Percentiles rank a stretch among this genome's conserved stretches.
Evolutionary conservation across 192 early-diverging fungal genomes (phyloP).

Genomic region (Powellomyces hirtus): DNA sequence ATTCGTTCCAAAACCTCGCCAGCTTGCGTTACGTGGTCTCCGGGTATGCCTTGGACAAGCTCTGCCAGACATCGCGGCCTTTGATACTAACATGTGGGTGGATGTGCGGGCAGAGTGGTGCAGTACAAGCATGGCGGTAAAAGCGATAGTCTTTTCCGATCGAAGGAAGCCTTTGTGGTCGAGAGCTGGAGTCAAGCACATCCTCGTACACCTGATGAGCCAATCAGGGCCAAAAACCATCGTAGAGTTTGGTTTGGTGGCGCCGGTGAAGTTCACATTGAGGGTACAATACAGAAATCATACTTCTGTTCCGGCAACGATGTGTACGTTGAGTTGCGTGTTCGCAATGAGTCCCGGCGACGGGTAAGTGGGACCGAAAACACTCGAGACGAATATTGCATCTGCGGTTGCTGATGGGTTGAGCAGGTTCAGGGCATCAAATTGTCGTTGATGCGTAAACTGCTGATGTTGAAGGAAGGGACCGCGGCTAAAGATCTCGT

Average conservation of each 20-base stretch:
- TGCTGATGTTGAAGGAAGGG: conserved; percentile 52
- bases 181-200: conserved; percentile 38
- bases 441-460: conserved; percentile 39
- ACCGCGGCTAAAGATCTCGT: conserved; percentile 27
- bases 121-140: conserved; percentile 53
- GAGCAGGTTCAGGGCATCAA: conserved; percentile 59
- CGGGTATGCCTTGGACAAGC: conserved; percentile 37
- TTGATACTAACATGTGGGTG: neutral
- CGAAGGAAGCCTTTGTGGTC: conserved; percentile 61
- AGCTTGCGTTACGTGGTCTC: conserved; percentile 58
- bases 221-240: conserved; percentile 10
- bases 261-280: conserved; percentile 31
- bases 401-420: neutral
- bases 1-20: conserved; percentile 47
- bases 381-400: neutral
- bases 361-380: conserved; percentile 49
- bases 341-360: conserved; percentile 44
- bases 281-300: conserved; percentile 20
- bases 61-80: neutral
- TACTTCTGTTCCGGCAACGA: conserved; percentile 27
- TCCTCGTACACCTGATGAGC: conserved; percentile 2
- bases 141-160: conserved; percentile 52
- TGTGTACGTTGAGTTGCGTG: conserved; percentile 32
- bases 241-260: conserved; percentile 30
- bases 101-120: conserved; percentile 49